Conservation (phyloP, 2,329 filamentous ascomycete species). For the Diaporthe citrichinensis region DNA sequence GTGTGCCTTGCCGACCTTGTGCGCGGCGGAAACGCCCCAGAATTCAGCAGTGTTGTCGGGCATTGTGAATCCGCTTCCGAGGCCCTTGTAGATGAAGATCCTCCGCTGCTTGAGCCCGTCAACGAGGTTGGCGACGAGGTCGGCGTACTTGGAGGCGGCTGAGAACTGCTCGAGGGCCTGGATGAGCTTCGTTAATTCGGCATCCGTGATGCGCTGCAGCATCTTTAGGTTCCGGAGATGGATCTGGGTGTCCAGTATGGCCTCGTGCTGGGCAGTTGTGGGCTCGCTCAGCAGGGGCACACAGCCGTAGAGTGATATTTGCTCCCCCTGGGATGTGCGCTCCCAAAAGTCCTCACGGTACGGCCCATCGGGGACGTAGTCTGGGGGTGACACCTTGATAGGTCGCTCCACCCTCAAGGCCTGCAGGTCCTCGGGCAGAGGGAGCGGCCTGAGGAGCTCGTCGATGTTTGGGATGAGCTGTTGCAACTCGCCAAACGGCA, state of each 20-base stretch:
- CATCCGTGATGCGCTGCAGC: constrained; percentile 49
- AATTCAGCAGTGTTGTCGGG: constrained; percentile 50
- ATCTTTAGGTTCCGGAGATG: constrained; percentile 51
- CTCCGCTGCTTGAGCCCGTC: constrained; percentile 47
- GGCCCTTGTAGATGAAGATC: constrained; percentile 51
- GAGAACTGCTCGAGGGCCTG: constrained; percentile 45
- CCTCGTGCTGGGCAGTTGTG: constrained; percentile 48
- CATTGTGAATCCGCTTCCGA: constrained; percentile 54
- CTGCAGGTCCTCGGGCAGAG: constrained; percentile 42
- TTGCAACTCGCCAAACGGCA: constrained; percentile 46
- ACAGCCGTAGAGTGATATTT: constrained; percentile 49
- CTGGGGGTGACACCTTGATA: constrained; percentile 42
- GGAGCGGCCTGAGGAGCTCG: constrained; percentile 42
- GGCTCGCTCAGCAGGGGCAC: constrained; percentile 50
- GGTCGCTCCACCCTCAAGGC: constrained; percentile 42
- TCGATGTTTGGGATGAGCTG: constrained; percentile 47
- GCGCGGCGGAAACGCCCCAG: constrained; percentile 51
- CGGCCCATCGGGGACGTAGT: constrained; percentile 46
- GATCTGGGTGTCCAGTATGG: constrained; percentile 50
- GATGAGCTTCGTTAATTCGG: constrained; percentile 48
- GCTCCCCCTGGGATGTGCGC: constrained; percentile 47
- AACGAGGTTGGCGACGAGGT: constrained; percentile 48
- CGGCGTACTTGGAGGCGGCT: constrained; percentile 40
- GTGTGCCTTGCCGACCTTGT: constrained; percentile 19
- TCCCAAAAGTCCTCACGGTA: constrained; percentile 51